Conservation (phyloP, 176 grass and related monocot species). For the Neostapfia colusana region DNA sequence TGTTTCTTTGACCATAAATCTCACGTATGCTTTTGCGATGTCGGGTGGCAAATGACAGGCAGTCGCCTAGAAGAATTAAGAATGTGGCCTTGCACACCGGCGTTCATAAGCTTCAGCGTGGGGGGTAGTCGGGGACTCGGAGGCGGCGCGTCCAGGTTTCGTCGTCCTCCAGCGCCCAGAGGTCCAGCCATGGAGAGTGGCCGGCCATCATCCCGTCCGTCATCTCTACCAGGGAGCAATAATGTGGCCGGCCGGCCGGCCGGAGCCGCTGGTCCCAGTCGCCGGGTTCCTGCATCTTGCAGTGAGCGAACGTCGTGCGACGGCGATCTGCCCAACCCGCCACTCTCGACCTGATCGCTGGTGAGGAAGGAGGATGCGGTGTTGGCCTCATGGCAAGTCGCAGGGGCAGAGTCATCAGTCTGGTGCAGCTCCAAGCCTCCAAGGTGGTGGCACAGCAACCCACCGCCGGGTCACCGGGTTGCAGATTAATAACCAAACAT, state of each 20-base stretch:
- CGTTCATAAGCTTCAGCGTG: neutral
- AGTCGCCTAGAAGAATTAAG: neutral
- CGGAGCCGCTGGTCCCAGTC: neutral
- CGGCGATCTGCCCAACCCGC: neutral
- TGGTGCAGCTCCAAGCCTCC: neutral
- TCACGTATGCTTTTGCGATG: no score
- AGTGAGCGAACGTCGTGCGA: slow-evolving; percentile 6
- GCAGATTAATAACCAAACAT: neutral
- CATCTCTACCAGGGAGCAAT: slow-evolving; percentile 27
- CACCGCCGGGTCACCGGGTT: slow-evolving; percentile 13
- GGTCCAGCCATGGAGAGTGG: neutral
- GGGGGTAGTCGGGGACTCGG: neutral
- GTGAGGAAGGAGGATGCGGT: slow-evolving; percentile 9
- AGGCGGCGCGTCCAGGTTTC: neutral
- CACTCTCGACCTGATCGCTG: neutral
- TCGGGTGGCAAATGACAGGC: no score
- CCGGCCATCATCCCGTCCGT: slow-evolving; percentile 24
- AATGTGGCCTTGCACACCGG: no score
- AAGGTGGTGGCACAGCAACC: neutral
- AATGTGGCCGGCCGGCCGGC: no score
- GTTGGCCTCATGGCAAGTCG: slow-evolving; percentile 19
- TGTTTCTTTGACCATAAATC: neutral
- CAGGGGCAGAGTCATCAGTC: neutral
- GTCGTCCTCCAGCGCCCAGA: slow-evolving; percentile 23
- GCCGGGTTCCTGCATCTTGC: neutral